Base-by-base conservation (phyloP, 257 asterid genomes). In the Solanum bulbocastanum region DNA sequence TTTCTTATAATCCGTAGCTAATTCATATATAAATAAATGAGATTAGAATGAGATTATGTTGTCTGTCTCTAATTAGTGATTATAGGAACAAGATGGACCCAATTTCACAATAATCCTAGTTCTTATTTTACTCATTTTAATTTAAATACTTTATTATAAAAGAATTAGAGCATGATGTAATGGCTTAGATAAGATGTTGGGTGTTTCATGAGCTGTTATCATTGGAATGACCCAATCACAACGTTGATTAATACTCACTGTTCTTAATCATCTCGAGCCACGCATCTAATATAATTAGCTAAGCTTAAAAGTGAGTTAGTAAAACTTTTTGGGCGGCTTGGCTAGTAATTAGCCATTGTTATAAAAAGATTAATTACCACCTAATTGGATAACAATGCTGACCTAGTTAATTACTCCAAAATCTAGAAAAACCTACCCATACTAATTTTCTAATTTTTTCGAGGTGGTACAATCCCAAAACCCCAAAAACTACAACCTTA, bases 401-500 rank as follows among this genome's bases (percentile, higher is more conserved):
- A 88, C 78, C 85, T n/a, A 66, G 7, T 27, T 6, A 69, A 18
- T 86, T 76, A 72, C 66, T 88, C 88, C 91, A 85, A 90, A 89
- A 42, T 90, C 89, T 91, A 86, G 27, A 16, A 3, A 40, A 6
- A n/a, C 40, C 27, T 44, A 46, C 85, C 68, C 85, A 39, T 46
- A 87, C 58, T 22, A 37, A 89, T 90, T 86, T 86, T 88, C 86
- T 90, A 88, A 4, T 89, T 58, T 84, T 72, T 89, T 78, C 91
- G 87, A 90, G 92, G 92, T 83, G 87, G 90, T 90, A 89, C 84
- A 90, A 78, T 84, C 91, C 66, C 90, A 91, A 92, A 91, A 91
- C 93, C 92, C 89, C 82, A 87, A 76, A 52, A 85, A 18, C 39
- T 4, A 44, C 25, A 25, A 42, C 65, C 65, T 42, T 78, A n/a